Base-by-base conservation (phyloP, 2,329 filamentous ascomycete species). In the Rhynchosporium graminicola region DNA sequence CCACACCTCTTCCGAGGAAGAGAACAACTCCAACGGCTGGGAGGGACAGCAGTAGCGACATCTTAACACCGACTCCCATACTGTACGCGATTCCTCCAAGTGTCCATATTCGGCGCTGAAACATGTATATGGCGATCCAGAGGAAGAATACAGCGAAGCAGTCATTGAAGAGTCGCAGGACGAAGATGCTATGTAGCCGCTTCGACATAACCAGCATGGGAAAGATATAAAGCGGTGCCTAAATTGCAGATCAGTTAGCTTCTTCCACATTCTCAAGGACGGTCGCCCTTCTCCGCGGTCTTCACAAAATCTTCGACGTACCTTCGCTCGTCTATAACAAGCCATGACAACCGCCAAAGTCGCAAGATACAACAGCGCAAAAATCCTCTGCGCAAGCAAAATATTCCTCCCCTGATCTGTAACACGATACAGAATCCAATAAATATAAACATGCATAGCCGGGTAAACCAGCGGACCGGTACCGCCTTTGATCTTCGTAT, bases 391-490 rank as follows among this genome's bases (percentile, higher is more conserved):
- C n/a, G 91, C 94, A 52, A 88, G 76, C 10, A 87, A 75, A 57
- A 98, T 91, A 74, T 98, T 81, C 57, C 77, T 82, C 5, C 95
- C 95, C 63, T 87, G 76, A 72, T 90, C 80, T 10, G 95, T 98
- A 62, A 96, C 70, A 72, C 85, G 77, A 78, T 96, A 93, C 10
- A 99, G 83, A 2, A 82, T 79, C 45, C 87, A 88, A 78, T 97
- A 99, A 68, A 91, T 89, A 81, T 96, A 96, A 67, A 99, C 90
- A 77, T 99, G 95, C 3, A 87, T 90, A 42, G 92, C 95, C 26
- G 95, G 95, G 77, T 99, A 99, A 64, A 99, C 95, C 57, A 98
- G 82, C 3, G 95, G 95, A 0, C 95, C 95, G 0, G 95, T 99
- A 63, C 87, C 89, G 69, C 95, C 95, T 73, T 88, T 84, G 74